phyloP scores from a whole-genome alignment of 257 asterid species.

The Solanum paucissectum region DNA sequence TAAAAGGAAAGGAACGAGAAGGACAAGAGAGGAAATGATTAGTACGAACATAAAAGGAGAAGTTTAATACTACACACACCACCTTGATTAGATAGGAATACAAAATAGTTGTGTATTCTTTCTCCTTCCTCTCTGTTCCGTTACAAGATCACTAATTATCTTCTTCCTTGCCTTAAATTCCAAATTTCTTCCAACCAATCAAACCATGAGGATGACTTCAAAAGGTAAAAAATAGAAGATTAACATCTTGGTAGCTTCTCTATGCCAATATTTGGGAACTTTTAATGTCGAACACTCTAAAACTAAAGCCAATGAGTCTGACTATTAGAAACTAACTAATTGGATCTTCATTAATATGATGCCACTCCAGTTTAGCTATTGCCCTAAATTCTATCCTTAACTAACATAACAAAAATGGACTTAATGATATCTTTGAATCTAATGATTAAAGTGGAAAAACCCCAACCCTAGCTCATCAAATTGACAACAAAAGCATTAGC shows the following conservation, averaged over 20 bases:
- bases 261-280: background rate
- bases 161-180: background rate
- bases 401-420: background rate
- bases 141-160: background rate
- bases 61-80: background rate
- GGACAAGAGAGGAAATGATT: background rate
- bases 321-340: background rate
- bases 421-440: background rate
- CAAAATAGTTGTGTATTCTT: background rate
- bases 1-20: background rate
- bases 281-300: background rate
- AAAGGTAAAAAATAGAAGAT: background rate
- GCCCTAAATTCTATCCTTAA: background rate
- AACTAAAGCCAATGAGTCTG: background rate
- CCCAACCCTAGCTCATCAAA: background rate
- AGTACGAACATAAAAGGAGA: background rate
- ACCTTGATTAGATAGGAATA: background rate
- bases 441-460: background rate
- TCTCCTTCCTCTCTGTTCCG: background rate
- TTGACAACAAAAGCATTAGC: background rate
- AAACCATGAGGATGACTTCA: background rate
- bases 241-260: background rate
- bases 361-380: background rate
- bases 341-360: background rate
- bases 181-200: background rate